phyloP scores from a whole-genome alignment of 768 basidiomycete species.

The Lactifluus rugatus region DNA sequence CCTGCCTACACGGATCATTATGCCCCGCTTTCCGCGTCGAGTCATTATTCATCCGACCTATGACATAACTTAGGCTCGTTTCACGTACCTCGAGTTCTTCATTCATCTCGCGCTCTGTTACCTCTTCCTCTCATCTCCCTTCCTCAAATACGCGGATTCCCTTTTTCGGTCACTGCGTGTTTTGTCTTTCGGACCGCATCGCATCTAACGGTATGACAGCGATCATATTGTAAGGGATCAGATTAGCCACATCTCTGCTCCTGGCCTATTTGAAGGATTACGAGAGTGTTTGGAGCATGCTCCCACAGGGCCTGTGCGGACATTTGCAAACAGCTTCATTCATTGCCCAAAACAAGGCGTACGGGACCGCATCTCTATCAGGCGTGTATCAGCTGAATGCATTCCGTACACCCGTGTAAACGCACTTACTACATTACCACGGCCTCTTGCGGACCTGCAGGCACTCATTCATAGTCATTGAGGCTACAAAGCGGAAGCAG shows the following conservation, averaged over 20 bases:
- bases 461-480: conserved; percentile 17
- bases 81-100: conserved; percentile 16
- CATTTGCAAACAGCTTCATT: conserved; percentile 17
- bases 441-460: conserved; percentile 19
- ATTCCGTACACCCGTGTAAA: conserved; percentile 18
- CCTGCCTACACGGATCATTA: conserved; percentile 18
- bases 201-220: conserved; percentile 12
- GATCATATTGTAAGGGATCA: conserved; percentile 11
- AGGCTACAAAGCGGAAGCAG: conserved; percentile 12
- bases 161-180: not conserved
- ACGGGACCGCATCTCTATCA: conserved; percentile 14
- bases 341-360: conserved; percentile 15
- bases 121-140: not conserved
- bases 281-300: conserved; percentile 15
- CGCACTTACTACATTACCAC: conserved; percentile 15
- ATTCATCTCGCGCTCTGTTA: conserved; percentile 9
- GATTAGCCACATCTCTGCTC: conserved; percentile 15
- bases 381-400: conserved; percentile 16
- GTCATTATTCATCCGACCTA: conserved; percentile 10
- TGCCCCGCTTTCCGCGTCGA: conserved; percentile 14
- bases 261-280: conserved; percentile 11
- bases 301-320: conserved; percentile 13
- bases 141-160: not conserved
- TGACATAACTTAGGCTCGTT: conserved; percentile 20
- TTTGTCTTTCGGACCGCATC: conserved; percentile 6